Conservation (phyloP, 1,139 yeast genomes). For the Magnusiomyces suaveolens region DNA sequence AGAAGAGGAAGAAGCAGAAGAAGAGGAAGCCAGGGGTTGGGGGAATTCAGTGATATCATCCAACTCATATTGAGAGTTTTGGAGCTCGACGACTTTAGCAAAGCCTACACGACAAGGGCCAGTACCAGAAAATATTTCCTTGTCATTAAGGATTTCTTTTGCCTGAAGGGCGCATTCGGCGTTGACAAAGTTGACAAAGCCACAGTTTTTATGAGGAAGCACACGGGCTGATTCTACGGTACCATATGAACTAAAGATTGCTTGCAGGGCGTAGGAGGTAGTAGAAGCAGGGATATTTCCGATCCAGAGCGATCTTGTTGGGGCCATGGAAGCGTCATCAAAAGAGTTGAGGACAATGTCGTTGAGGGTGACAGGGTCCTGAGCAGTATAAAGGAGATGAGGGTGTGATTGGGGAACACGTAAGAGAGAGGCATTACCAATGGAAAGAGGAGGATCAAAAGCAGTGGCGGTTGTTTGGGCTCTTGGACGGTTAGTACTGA, state of each 20-base stretch:
- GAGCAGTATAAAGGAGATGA: slow-evolving; percentile 5
- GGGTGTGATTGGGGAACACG: slow-evolving; percentile 8
- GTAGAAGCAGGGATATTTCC: slow-evolving; percentile 60
- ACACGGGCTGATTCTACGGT: slow-evolving; percentile 50
- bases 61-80: background rate
- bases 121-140: slow-evolving; percentile 67
- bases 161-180: slow-evolving; percentile 72
- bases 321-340: slow-evolving; percentile 60
- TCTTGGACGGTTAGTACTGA: slow-evolving; percentile 17
- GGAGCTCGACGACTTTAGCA: slow-evolving; percentile 28
- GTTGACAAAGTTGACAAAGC: slow-evolving; percentile 63
- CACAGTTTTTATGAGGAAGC: slow-evolving; percentile 43
- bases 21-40: background rate
- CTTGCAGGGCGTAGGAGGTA: slow-evolving; percentile 38
- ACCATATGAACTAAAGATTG: slow-evolving; percentile 47
- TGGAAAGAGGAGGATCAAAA: slow-evolving; percentile 15
- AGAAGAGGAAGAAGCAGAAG: background rate
- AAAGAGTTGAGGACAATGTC: slow-evolving; percentile 31
- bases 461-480: slow-evolving; percentile 22
- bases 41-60: slow-evolving; percentile 3
- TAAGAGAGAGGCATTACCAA: slow-evolving; percentile 9
- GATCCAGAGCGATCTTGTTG: slow-evolving; percentile 66
- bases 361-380: slow-evolving; percentile 11
- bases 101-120: slow-evolving; percentile 37
- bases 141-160: slow-evolving; percentile 65